These are phyloP conservation scores for Pythium utonaiense DNA, from an alignment of 352 stramenopile genomes.

Conservation along the genomic window DNA sequence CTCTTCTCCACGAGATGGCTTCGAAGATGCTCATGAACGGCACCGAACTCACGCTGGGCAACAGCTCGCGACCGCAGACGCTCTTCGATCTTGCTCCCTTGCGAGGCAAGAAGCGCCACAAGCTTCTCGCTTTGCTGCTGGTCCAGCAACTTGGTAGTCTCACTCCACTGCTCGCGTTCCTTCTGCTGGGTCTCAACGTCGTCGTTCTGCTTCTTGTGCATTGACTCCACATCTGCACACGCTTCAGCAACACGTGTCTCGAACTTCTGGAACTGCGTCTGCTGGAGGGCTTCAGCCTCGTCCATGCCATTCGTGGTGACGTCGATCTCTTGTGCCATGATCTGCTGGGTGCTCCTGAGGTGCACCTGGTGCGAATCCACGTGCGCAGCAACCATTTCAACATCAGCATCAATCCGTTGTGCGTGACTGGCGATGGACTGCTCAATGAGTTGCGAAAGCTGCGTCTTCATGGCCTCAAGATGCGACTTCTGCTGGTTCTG, in stretches of 20 bases:
- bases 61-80: slow-evolving; percentile 6
- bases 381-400: slow-evolving; percentile 18
- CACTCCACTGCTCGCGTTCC: slow-evolving; percentile 10
- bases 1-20: slow-evolving; percentile 2
- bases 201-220: slow-evolving; percentile 14
- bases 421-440: slow-evolving; percentile 22
- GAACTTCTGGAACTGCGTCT: slow-evolving; percentile 21
- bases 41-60: slow-evolving; percentile 1
- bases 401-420: slow-evolving; percentile 19
- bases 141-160: slow-evolving; percentile 3
- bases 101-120: background rate
- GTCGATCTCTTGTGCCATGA: slow-evolving; percentile 23
- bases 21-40: slow-evolving; percentile 7
- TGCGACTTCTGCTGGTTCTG: slow-evolving; percentile 20
- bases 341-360: slow-evolving; percentile 13
- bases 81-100: background rate
- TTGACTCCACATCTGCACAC: slow-evolving; percentile 6
- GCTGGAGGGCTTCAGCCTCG: slow-evolving; percentile 20
- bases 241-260: slow-evolving; percentile 14
- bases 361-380: slow-evolving; percentile 20
- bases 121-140: slow-evolving; percentile 11
- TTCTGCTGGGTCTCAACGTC: slow-evolving; percentile 9
- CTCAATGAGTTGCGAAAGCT: slow-evolving; percentile 23
- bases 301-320: slow-evolving; percentile 18
- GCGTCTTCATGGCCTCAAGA: slow-evolving; percentile 24